Evolutionary conservation across 176 grass and related monocot species (phyloP).

Genomic region (Aegilops sharonensis): DNA sequence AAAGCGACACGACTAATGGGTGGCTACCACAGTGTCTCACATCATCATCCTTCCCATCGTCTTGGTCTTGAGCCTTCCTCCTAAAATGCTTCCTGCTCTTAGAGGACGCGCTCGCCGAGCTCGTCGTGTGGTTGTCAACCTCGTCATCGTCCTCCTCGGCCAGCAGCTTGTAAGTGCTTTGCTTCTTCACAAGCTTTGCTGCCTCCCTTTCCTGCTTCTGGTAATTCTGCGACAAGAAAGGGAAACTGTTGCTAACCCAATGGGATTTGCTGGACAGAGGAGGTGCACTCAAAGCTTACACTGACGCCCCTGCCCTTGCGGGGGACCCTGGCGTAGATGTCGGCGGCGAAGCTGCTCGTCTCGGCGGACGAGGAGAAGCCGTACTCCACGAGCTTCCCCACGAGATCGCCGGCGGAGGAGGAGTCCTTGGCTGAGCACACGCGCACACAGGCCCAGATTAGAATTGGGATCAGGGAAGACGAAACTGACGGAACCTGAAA

Average conservation of each 20-base stretch:
- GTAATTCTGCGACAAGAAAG: slow-evolving; percentile 50
- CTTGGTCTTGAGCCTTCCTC: slow-evolving; percentile 59
- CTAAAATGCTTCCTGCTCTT: slow-evolving; percentile 73
- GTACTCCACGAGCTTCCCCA: slow-evolving; percentile 61
- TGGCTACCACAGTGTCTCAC: slow-evolving; percentile 24
- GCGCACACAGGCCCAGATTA: neutral
- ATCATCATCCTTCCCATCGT: slow-evolving; percentile 58
- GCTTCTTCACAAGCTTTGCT: slow-evolving; percentile 62
- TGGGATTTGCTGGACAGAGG: neutral
- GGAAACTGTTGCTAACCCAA: neutral
- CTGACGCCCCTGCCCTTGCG: slow-evolving; percentile 55
- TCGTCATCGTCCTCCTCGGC: slow-evolving; percentile 54
- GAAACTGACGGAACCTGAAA: neutral
- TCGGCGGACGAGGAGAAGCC: slow-evolving; percentile 53
- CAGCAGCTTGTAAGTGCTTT: slow-evolving; percentile 76
- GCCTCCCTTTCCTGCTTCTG: slow-evolving; percentile 79
- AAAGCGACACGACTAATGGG: neutral
- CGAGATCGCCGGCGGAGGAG: slow-evolving; percentile 56
- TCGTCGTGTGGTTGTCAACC: slow-evolving; percentile 27
- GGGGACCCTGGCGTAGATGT: slow-evolving; percentile 67
- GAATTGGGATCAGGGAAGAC: neutral
- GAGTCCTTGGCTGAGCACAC: slow-evolving; percentile 67
- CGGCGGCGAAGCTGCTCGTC: slow-evolving; percentile 54
- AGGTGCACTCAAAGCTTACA: slow-evolving; percentile 34
- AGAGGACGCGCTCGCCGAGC: slow-evolving; percentile 21